These are phyloP conservation scores for Pseudogymnoascus sp. DNA, from an alignment of 2,329 filamentous ascomycete species.

Conservation along the genomic window DNA sequence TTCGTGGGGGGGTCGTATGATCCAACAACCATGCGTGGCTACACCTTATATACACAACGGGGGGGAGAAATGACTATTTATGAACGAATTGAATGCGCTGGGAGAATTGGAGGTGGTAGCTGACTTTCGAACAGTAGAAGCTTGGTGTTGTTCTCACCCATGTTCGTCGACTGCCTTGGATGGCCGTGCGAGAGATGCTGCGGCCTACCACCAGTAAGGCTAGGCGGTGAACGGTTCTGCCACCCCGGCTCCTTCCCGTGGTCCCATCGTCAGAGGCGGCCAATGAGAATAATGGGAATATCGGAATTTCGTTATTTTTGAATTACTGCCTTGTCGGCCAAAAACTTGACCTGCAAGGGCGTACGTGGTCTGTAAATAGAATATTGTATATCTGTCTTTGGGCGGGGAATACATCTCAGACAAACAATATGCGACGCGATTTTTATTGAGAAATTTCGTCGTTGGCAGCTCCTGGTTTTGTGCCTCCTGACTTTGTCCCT, in stretches of 20 bases:
- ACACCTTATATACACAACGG: neutral
- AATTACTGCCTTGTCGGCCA: neutral
- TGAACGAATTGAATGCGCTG: neutral
- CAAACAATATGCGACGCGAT: slow-evolving; percentile 3
- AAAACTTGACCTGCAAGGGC: neutral
- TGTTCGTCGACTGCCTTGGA: slow-evolving; percentile 1
- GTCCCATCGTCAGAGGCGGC: neutral
- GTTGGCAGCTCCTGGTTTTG: neutral
- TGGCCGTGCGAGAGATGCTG: slow-evolving; percentile 2
- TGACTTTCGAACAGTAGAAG: neutral
- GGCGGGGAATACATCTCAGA: neutral
- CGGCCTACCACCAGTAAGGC: slow-evolving; percentile 1
- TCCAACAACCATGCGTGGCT: neutral
- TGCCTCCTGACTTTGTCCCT: neutral
- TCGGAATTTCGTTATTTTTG: neutral
- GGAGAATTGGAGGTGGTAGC: slow-evolving; percentile 1
- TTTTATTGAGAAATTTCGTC: neutral
- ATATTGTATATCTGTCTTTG: neutral
- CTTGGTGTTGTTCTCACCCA: slow-evolving; percentile 1
- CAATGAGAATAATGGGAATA: slow-evolving; percentile 6
- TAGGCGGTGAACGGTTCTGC: slow-evolving; percentile 3
- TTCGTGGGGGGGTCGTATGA: neutral
- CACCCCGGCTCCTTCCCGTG: neutral
- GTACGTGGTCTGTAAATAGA: neutral
- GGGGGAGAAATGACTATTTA: neutral